Conservation (phyloP, 805 yeast genomes). For the Wickerhamomyces pijperi region DNA sequence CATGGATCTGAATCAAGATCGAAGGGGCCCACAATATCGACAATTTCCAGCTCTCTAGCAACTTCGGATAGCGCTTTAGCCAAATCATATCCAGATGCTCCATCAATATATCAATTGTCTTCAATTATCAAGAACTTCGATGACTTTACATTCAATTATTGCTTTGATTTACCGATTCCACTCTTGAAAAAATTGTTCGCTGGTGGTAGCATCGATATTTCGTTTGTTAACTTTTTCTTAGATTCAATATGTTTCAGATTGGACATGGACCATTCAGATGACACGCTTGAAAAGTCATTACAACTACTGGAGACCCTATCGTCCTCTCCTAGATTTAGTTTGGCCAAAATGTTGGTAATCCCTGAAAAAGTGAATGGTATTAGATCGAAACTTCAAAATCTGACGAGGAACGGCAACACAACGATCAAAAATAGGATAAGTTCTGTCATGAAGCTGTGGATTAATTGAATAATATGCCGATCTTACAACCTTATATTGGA, state of each 20-base stretch:
- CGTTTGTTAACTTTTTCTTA: conserved; percentile 34
- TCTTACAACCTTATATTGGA: too few relatives aligned
- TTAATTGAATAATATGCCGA: too few relatives aligned
- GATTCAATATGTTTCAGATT: conserved; percentile 23
- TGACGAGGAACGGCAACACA: too few relatives aligned
- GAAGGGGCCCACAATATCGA: too few relatives aligned
- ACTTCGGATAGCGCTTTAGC: too few relatives aligned
- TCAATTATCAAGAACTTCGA: conserved; percentile 28
- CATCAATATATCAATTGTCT: conserved; percentile 34
- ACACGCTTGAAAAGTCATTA: background rate
- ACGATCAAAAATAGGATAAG: too few relatives aligned
- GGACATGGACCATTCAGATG: background rate
- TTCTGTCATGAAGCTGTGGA: too few relatives aligned
- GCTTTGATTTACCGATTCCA: conserved; percentile 20
- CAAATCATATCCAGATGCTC: conserved; percentile 28
- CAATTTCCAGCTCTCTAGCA: too few relatives aligned
- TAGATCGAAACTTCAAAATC: background rate
- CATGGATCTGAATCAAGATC: too few relatives aligned
- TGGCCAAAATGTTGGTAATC: conserved; percentile 11
- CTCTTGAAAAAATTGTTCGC: conserved; percentile 24
- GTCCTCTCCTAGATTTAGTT: conserved; percentile 13
- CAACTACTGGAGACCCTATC: conserved; percentile 7
- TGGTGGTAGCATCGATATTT: conserved; percentile 37
- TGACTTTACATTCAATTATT: conserved; percentile 25
- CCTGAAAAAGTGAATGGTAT: conserved; percentile 4